These are phyloP conservation scores for Dactylellina leptospora DNA, from an alignment of 2,329 filamentous ascomycete species.

Conservation along the genomic window DNA sequence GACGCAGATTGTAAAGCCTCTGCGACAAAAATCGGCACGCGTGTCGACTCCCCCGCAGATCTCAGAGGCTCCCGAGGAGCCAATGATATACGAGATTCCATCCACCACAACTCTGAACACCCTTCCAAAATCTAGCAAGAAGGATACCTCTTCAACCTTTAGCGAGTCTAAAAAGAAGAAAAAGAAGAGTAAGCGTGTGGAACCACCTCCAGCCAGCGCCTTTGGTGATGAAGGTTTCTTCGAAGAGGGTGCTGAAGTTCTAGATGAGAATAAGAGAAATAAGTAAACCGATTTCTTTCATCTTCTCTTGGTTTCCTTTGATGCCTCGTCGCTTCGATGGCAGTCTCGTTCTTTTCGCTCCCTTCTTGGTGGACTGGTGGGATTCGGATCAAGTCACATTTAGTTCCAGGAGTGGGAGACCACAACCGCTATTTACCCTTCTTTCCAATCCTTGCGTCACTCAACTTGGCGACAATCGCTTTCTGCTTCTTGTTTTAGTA, in stretches of 20 bases:
- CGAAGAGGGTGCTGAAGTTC: constrained; percentile 89
- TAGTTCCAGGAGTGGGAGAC: constrained; percentile 4
- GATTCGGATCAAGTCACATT: constrained; percentile 3
- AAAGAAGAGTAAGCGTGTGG: constrained; percentile 70
- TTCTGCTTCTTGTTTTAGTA: constrained; percentile 10
- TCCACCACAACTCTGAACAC: constrained; percentile 71
- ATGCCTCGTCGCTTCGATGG: neutral
- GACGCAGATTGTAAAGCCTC: constrained; percentile 2
- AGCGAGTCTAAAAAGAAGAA: constrained; percentile 65
- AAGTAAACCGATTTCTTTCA: constrained; percentile 11
- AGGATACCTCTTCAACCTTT: constrained; percentile 65
- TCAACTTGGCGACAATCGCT: constrained; percentile 47
- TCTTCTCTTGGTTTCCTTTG: constrained; percentile 4
- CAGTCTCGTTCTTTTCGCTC: neutral
- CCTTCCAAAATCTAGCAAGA: constrained; percentile 65
- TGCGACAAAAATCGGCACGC: constrained; percentile 7
- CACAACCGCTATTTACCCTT: constrained; percentile 25
- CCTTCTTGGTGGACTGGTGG: neutral
- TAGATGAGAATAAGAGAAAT: constrained; percentile 65
- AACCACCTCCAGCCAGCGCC: constrained; percentile 60
- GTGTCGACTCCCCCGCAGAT: constrained; percentile 61
- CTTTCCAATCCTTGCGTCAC: constrained; percentile 34
- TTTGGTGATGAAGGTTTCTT: constrained; percentile 80
- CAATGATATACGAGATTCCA: constrained; percentile 67
- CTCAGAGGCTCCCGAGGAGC: constrained; percentile 65